phyloP scores from a whole-genome alignment of 2,329 filamentous ascomycete genomes.

The Aspergillus ochraceoroseus region DNA sequence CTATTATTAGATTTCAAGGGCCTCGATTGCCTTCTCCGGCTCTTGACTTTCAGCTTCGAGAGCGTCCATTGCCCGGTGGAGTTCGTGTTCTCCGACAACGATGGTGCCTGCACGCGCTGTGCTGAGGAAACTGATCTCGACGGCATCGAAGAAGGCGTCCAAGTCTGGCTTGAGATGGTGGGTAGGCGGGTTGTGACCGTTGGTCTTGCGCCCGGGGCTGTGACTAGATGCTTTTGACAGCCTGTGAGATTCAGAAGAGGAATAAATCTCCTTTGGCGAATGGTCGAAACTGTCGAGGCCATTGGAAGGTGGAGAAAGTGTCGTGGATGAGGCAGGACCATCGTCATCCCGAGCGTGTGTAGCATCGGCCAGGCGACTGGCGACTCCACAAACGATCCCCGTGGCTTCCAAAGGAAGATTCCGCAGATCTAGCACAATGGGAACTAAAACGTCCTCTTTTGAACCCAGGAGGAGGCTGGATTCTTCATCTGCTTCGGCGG shows the following conservation, averaged over 20 bases:
- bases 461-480: slow-evolving; percentile 71
- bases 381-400: slow-evolving; percentile 91
- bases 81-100: slow-evolving; percentile 70
- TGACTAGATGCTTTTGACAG: slow-evolving; percentile 13
- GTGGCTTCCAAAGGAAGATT: slow-evolving; percentile 80
- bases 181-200: slow-evolving; percentile 15
- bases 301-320: slow-evolving; percentile 17
- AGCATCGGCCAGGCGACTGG: slow-evolving; percentile 71
- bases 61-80: slow-evolving; percentile 67
- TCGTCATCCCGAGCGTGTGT: slow-evolving; percentile 49
- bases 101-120: slow-evolving; percentile 86
- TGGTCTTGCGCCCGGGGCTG: slow-evolving; percentile 10
- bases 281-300: no score
- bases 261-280: no score
- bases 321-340: slow-evolving; percentile 18
- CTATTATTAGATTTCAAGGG: slow-evolving; percentile 29
- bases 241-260: slow-evolving; percentile 16
- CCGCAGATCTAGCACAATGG: slow-evolving; percentile 81
- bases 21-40: slow-evolving; percentile 16
- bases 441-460: slow-evolving; percentile 64
- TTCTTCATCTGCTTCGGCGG: slow-evolving; percentile 37
- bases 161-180: slow-evolving; percentile 33
- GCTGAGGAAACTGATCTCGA: slow-evolving; percentile 85
- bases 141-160: slow-evolving; percentile 37
- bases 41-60: slow-evolving; percentile 46